A percentile compares a stretch with the other conserved stretches of the same genome.
These are phyloP conservation scores for Elongisporangium prolatum DNA, from an alignment of 352 stramenopile genomes.

Conservation along the genomic window DNA sequence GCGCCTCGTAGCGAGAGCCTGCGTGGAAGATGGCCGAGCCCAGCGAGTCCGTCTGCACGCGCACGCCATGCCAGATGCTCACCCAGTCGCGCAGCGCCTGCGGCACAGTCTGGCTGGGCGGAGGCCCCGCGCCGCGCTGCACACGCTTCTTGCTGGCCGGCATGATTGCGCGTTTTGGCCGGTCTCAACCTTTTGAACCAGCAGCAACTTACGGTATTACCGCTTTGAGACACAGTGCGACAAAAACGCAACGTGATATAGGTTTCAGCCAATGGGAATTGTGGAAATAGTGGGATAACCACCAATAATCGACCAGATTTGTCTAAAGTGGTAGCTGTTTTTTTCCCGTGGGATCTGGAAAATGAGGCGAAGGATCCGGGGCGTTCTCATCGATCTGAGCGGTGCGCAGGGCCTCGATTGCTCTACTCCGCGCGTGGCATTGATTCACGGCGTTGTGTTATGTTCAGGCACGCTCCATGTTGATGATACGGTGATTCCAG, in stretches of 20 bases:
- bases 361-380: constrained; percentile 24
- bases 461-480: constrained; percentile 44
- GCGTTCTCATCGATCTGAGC: constrained; percentile 50
- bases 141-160: constrained; percentile 78
- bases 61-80: constrained; percentile 78
- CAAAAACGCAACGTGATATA: not conserved
- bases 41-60: constrained; percentile 27
- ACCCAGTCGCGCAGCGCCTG: constrained; percentile 67
- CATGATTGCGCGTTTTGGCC: constrained; percentile 28
- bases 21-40: constrained; percentile 59
- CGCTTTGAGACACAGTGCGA: not conserved
- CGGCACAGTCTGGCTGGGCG: constrained; percentile 50
- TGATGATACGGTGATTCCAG: constrained; percentile 38
- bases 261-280: not conserved
- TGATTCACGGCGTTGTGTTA: not conserved
- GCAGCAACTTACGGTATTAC: not conserved
- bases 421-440: not conserved
- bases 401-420: constrained; percentile 15
- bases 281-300: not conserved
- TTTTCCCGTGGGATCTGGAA: constrained; percentile 1
- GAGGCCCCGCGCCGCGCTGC: constrained; percentile 39
- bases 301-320: not conserved
- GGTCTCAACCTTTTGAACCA: not conserved
- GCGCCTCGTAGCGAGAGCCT: constrained; percentile 51
- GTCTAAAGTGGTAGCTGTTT: not conserved